Evolutionary conservation across 2,329 filamentous ascomycete genomes (phyloP).

Genomic region (Aspergillus ustus): DNA sequence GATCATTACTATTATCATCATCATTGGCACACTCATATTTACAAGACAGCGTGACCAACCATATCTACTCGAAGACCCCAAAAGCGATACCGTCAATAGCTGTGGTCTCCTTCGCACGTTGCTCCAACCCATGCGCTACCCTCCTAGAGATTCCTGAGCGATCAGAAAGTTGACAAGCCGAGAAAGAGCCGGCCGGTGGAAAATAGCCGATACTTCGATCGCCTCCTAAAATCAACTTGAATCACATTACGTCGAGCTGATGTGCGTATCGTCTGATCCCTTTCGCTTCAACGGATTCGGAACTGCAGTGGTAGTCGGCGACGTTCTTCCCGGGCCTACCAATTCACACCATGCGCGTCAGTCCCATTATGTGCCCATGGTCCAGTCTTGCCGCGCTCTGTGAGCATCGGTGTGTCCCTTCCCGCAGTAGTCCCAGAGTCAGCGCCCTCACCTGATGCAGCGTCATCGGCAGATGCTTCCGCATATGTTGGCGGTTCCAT

Average conservation of each 20-base stretch:
- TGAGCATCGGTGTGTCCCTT: conserved; percentile 12
- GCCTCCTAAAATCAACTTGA: neutral
- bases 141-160: neutral
- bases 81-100: conserved; percentile 35
- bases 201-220: neutral
- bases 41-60: conserved; percentile 13
- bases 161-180: neutral
- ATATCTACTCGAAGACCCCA: neutral
- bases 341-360: conserved; percentile 33
- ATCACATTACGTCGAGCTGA: neutral
- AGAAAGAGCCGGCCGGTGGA: neutral
- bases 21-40: conserved; percentile 14
- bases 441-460: conserved; percentile 35
- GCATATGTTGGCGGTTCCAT: conserved; percentile 38
- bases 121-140: neutral
- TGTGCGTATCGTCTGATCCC: conserved; percentile 23
- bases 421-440: conserved; percentile 18
- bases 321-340: conserved; percentile 32
- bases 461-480: conserved; percentile 27
- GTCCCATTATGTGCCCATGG: conserved; percentile 25
- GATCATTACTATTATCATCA: conserved; percentile 15
- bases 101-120: no score
- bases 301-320: conserved; percentile 18
- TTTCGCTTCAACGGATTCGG: conserved; percentile 44
- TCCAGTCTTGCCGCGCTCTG: conserved; percentile 16